These are phyloP conservation scores for Rhamnella rubrinervis DNA, from an alignment of 331 rosid genomes.

Conservation along the genomic window DNA sequence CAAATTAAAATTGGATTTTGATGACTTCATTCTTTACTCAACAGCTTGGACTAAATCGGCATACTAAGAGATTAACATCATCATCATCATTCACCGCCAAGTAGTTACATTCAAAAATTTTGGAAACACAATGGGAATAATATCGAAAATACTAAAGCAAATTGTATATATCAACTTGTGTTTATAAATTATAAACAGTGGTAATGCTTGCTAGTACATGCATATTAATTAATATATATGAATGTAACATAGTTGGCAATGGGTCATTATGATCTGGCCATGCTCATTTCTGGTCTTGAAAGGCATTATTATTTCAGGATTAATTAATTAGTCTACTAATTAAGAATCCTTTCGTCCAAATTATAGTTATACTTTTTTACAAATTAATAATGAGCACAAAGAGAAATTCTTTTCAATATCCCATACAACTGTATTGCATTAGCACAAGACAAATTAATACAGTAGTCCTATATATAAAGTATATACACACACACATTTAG, in stretches of 20 bases:
- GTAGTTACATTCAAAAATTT: no score
- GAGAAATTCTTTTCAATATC: background rate
- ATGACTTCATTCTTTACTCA: no score
- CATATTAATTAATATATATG: background rate
- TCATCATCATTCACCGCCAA: no score
- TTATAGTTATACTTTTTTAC: no score
- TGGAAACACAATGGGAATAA: no score
- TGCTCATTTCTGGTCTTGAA: background rate
- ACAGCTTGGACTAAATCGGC: no score
- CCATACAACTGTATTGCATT: slow-evolving; percentile 20
- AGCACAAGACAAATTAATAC: background rate
- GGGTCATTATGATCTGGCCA: background rate
- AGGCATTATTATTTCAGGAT: background rate
- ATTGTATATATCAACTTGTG: no score
- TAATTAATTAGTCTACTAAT: background rate
- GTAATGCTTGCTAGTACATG: background rate
- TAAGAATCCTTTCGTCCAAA: background rate
- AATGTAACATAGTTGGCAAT: background rate
- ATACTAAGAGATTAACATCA: no score
- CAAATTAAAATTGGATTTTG: no score
- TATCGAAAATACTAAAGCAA: no score
- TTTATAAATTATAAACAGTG: background rate
- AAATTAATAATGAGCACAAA: background rate
- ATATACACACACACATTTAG: no score
- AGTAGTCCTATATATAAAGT: background rate